Conservation (phyloP, 306 rosid genomes). For the Clitoria ternatea region DNA sequence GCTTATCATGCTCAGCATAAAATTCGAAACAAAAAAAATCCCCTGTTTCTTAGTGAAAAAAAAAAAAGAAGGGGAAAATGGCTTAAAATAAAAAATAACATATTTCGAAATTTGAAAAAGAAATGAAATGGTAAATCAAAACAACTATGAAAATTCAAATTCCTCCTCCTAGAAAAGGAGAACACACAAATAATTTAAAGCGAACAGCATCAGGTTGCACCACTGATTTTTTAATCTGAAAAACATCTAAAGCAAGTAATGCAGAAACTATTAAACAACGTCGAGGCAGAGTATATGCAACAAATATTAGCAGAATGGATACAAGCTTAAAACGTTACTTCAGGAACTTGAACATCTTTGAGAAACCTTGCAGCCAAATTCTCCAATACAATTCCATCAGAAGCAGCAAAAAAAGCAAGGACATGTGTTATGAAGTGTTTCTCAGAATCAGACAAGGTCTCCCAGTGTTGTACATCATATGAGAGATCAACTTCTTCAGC, state of each 20-base stretch:
- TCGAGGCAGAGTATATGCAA: neutral
- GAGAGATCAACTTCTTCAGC: constrained; percentile 97
- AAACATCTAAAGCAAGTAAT: neutral
- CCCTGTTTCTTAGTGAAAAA: neutral
- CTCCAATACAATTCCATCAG: constrained; percentile 91
- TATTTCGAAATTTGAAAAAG: neutral
- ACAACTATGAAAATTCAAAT: neutral
- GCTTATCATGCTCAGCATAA: neutral
- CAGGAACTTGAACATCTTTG: constrained; percentile 80
- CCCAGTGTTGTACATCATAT: constrained; percentile 69
- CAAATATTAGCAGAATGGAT: neutral
- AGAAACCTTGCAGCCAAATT: constrained; percentile 86
- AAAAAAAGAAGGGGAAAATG: neutral
- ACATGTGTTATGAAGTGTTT: constrained; percentile 76
- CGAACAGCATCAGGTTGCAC: neutral
- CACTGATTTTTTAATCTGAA: neutral
- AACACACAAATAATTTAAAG: neutral
- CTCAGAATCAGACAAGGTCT: constrained; percentile 62
- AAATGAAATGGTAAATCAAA: neutral
- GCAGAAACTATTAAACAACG: neutral
- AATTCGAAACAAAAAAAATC: neutral
- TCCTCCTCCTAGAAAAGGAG: neutral
- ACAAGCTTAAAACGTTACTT: constrained; percentile 42
- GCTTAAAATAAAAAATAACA: neutral
- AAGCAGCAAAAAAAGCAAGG: constrained; percentile 87